phyloP scores from a whole-genome alignment of 2,329 filamentous ascomycete genomes.

The Ceratocystis albifundus region DNA sequence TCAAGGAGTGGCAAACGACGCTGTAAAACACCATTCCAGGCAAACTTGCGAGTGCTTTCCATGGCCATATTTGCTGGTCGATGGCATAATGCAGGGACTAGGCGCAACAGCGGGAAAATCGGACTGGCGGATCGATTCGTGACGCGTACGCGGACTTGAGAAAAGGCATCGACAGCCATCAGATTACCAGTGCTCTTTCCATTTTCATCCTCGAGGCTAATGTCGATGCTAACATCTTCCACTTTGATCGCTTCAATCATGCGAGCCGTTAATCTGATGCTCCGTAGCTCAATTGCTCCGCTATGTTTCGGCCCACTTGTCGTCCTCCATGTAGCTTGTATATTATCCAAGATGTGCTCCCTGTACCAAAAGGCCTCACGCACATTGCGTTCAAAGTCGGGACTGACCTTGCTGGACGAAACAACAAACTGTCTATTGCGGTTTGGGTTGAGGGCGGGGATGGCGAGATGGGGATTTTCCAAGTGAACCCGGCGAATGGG shows the following conservation, averaged over 20 bases:
- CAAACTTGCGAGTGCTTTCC: slow-evolving; percentile 70
- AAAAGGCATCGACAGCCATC: slow-evolving; percentile 41
- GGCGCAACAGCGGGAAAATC: slow-evolving; percentile 59
- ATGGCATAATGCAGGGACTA: slow-evolving; percentile 66
- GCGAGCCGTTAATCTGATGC: slow-evolving; percentile 57
- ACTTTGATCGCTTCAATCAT: slow-evolving; percentile 78
- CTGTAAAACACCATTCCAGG: slow-evolving; percentile 77
- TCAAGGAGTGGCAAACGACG: slow-evolving; percentile 53
- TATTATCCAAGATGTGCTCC: slow-evolving; percentile 60
- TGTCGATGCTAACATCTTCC: slow-evolving; percentile 60
- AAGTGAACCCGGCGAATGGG: slow-evolving; percentile 66
- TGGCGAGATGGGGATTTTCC: slow-evolving; percentile 61
- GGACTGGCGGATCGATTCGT: slow-evolving; percentile 58
- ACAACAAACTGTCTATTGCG: slow-evolving; percentile 90
- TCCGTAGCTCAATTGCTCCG: slow-evolving; percentile 65
- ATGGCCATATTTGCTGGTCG: slow-evolving; percentile 61
- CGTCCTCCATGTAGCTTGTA: slow-evolving; percentile 62
- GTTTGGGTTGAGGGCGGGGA: slow-evolving; percentile 68
- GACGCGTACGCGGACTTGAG: slow-evolving; percentile 59
- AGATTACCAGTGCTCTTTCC: slow-evolving; percentile 27
- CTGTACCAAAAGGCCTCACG: slow-evolving; percentile 88
- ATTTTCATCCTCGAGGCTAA: slow-evolving; percentile 25
- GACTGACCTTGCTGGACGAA: slow-evolving; percentile 64
- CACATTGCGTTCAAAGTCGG: slow-evolving; percentile 64
- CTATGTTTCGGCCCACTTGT: slow-evolving; percentile 39